Conservation (phyloP, 140 eudicot species). For the Artemisia princeps region DNA sequence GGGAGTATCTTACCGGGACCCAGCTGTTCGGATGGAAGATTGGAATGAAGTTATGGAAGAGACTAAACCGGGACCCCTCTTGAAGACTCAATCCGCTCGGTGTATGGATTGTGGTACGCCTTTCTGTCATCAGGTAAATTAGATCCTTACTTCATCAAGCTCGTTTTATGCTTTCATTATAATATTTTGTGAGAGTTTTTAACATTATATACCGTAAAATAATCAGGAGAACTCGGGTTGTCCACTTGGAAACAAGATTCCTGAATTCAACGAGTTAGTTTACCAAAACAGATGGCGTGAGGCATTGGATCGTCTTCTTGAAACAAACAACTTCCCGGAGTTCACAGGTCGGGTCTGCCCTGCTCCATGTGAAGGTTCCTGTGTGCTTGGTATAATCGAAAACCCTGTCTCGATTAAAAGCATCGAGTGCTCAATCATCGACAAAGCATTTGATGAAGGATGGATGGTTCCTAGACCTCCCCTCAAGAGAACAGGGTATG, state of each 20-base stretch:
- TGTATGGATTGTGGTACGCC: conserved; percentile 99
- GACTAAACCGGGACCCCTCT: conserved; percentile 73
- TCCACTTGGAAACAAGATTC: conserved; percentile 97
- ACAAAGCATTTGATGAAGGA: conserved; percentile 95
- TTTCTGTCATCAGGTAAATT: conserved; percentile 86
- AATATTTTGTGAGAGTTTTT: background rate
- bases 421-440: conserved; percentile 92
- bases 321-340: conserved; percentile 96
- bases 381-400: conserved; percentile 96
- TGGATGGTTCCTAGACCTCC: conserved; percentile 99
- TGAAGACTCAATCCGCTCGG: conserved; percentile 91
- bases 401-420: conserved; percentile 91
- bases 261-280: conserved; percentile 90
- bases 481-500: conserved; percentile 70
- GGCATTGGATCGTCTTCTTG: conserved; percentile 88
- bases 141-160: background rate
- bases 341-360: conserved; percentile 99
- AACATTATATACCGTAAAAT: background rate
- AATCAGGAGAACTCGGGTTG: conserved; percentile 90
- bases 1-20: conserved; percentile 80
- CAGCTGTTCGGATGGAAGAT: conserved; percentile 63
- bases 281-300: conserved; percentile 99
- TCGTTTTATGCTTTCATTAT: background rate
- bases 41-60: conserved; percentile 98
- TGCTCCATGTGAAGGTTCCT: conserved; percentile 99